A percentile compares a stretch with the other conserved stretches of the same genome.
phyloP scores from a whole-genome alignment of 2,329 filamentous ascomycete species.

The Zasmidium angulare region DNA sequence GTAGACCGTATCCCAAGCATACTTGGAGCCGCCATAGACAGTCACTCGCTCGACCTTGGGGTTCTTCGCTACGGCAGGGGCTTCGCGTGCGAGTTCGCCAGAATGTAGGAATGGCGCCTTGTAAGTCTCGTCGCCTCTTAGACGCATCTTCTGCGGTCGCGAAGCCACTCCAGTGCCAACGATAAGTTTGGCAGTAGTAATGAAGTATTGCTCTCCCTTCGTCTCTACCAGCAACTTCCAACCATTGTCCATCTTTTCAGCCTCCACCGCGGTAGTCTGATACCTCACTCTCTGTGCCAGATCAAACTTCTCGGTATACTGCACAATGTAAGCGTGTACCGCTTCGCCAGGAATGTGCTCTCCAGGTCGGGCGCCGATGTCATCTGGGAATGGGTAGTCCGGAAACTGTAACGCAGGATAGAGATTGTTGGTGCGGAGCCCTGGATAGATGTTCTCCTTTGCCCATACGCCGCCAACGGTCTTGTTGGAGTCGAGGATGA shows the following conservation, averaged over 20 bases:
- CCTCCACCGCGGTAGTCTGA: conserved; percentile 9
- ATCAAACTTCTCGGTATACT: conserved; percentile 9
- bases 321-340: conserved; percentile 12
- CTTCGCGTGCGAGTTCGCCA: conserved; percentile 3
- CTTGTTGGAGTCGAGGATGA: conserved; percentile 14
- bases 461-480: conserved; percentile 16
- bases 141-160: conserved; percentile 1
- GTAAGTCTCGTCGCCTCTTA: conserved; percentile 10
- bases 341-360: conserved; percentile 11
- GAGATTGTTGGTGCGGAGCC: conserved; percentile 13
- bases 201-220: not conserved
- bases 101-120: conserved; percentile 10
- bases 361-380: conserved; percentile 6
- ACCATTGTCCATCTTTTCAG: conserved; percentile 10
- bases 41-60: conserved; percentile 9
- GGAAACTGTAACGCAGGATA: conserved; percentile 13
- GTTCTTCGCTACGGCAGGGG: conserved; percentile 1
- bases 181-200: conserved; percentile 14
- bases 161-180: conserved; percentile 6
- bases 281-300: conserved; percentile 5
- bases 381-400: conserved; percentile 13
- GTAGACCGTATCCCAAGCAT: conserved; percentile 13
- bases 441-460: conserved; percentile 13
- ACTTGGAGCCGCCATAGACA: conserved; percentile 14
- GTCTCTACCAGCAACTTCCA: conserved; percentile 10